Base-by-base conservation (phyloP, 2,329 filamentous ascomycete species). In the Nemania sp. region DNA sequence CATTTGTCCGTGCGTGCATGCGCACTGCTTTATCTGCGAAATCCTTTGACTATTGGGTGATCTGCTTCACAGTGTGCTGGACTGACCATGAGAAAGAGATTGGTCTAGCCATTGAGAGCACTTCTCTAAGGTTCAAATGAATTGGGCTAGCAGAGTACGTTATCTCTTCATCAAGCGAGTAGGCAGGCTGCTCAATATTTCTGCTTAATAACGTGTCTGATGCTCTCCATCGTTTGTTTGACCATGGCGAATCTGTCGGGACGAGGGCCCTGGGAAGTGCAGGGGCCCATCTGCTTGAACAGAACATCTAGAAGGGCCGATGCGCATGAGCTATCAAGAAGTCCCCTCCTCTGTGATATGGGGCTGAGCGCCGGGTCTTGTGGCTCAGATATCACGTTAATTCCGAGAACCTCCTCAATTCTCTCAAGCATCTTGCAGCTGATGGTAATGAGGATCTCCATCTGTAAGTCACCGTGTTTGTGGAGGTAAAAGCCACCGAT, bases 141-240 rank as follows among this genome's bases (percentile, higher is more conserved):
- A 33, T 14, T 33, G 30, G 12, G 12, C 11, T 6, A 5, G 12
- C 15, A n/a, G 30, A n/a, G 30, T 33, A n/a, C 15, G n/a, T n/a
- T n/a, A n/a, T n/a, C n/a, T n/a, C n/a, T n/a, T n/a, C n/a, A n/a
- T n/a, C n/a, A n/a, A n/a, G n/a, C 30, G 30, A 14, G 11, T 33
- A 14, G 30, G 15, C 30, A n/a, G 30, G 12, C 30, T 33, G 5
- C 30, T 34, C 22, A 37, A 33, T 34, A 11, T 17, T 37, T 47
- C 22, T 37, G 12, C 23, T 17, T 47, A 11, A 37, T 22, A 9
- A 28, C 31, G 14, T 20, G 31, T 9, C 22, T 47, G 12, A 47
- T 45, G 17, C 22, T 47, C 8, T 37, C 44, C 33, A 47, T 47
- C 17, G 44, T 47, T 11, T 37, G n/a, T 15, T 47, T 47, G 2